Conservation (phyloP, 1,284 basidiomycete genomes). For the Irpex sp. region DNA sequence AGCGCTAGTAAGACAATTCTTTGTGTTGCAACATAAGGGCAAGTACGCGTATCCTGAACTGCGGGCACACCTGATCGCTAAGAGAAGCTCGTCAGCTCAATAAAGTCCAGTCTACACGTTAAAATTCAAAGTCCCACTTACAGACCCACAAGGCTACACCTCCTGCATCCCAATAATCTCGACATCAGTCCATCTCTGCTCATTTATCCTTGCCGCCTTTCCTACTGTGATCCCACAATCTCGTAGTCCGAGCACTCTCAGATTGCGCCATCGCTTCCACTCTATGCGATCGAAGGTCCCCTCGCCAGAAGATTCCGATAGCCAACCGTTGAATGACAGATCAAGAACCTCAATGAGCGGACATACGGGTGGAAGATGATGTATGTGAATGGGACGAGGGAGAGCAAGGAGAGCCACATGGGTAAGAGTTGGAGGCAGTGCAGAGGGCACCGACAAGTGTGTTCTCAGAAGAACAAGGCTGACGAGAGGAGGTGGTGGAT, state of each 20-base stretch:
- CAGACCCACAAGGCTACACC: conserved; percentile 14
- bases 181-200: conserved; percentile 61
- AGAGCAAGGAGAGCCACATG: conserved; percentile 52
- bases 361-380: conserved; percentile 55
- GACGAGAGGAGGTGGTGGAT: conserved; percentile 18
- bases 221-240: conserved; percentile 41
- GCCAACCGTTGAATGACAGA: conserved; percentile 66
- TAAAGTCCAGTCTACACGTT: no score
- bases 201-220: conserved; percentile 45
- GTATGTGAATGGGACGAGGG: conserved; percentile 40
- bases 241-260: conserved; percentile 52
- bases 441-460: conserved; percentile 35
- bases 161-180: conserved; percentile 35
- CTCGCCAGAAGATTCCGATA: conserved; percentile 31
- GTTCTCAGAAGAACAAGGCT: conserved; percentile 32
- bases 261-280: conserved; percentile 49
- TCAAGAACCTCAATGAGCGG: conserved; percentile 62
- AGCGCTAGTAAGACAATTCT: no score
- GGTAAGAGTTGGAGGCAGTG: conserved; percentile 56
- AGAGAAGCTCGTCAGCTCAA: no score
- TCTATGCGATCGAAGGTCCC: conserved; percentile 45
- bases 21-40: no score
- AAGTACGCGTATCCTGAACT: no score
- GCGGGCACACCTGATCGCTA: no score
- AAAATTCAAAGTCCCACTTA: no score